A percentile compares a stretch with the other conserved stretches of the same genome.
phyloP scores from a whole-genome alignment of 257 asterid genomes.

The Haberlea rhodopensis region DNA sequence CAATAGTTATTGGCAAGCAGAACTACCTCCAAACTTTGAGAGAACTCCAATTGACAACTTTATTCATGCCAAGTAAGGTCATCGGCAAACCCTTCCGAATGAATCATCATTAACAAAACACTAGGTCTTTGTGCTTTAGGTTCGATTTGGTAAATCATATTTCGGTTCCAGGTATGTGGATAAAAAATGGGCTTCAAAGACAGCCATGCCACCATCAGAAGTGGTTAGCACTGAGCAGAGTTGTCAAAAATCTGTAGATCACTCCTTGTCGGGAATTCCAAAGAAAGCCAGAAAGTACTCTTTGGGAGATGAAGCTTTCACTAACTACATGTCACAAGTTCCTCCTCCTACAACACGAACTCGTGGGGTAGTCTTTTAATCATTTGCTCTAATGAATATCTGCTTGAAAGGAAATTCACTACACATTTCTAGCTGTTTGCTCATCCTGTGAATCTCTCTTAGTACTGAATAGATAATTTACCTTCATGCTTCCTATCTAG shows the following conservation, averaged over 20 bases:
- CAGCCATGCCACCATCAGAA: slow-evolving; percentile 37
- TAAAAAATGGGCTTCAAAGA: slow-evolving; percentile 65
- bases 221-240: slow-evolving; percentile 19
- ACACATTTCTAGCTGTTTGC: not conserved
- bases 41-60: slow-evolving; percentile 61
- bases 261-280: slow-evolving; percentile 49
- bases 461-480: not conserved
- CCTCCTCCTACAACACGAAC: slow-evolving; percentile 39
- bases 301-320: slow-evolving; percentile 70
- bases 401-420: not conserved
- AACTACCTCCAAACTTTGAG: slow-evolving; percentile 41
- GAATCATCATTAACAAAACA: not conserved
- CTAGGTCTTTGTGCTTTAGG: not conserved
- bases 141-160: slow-evolving; percentile 1
- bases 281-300: slow-evolving; percentile 90
- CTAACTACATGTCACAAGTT: slow-evolving; percentile 31
- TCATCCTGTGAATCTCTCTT: not conserved
- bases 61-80: slow-evolving; percentile 64
- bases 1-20: slow-evolving; percentile 80
- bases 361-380: slow-evolving; percentile 57
- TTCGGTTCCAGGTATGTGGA: slow-evolving; percentile 58
- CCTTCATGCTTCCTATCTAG: not conserved
- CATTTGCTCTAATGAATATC: not conserved
- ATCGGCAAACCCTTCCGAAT: slow-evolving; percentile 8
- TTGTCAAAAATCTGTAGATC: slow-evolving; percentile 24